A percentile compares a stretch with the other conserved stretches of the same genome.
Conservation (phyloP, 2,329 filamentous ascomycete species). For the Sphaerulina musiva region DNA sequence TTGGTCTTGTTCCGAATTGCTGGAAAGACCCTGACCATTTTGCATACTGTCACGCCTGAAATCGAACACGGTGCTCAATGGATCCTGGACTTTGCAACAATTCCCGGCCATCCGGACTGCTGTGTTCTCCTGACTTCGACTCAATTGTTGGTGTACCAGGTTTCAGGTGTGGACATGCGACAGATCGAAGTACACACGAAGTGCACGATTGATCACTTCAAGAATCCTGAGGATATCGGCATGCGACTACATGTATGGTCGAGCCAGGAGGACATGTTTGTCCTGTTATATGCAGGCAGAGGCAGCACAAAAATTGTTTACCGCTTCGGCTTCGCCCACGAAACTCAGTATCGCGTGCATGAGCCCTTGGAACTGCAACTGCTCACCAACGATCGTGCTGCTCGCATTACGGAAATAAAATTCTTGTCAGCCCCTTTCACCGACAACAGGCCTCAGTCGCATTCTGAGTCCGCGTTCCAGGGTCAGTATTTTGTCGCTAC, state of each 20-base stretch:
- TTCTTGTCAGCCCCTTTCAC: neutral
- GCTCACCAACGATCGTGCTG: neutral
- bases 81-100: conserved; percentile 54
- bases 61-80: conserved; percentile 34
- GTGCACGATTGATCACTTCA: conserved; percentile 50
- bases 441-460: neutral
- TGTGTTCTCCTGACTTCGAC: conserved; percentile 55
- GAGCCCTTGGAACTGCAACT: neutral
- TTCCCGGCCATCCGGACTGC: conserved; percentile 44
- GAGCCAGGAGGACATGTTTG: conserved; percentile 23
- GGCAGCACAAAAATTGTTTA: neutral
- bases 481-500: neutral
- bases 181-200: conserved; percentile 31
- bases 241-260: conserved; percentile 35
- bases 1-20: conserved; percentile 34
- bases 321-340: neutral
- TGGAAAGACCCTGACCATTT: conserved; percentile 14
- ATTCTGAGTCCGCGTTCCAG: neutral
- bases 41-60: conserved; percentile 29
- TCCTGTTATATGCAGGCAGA: neutral
- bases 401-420: neutral
- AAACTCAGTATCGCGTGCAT: neutral
- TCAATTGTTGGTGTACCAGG: conserved; percentile 39
- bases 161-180: conserved; percentile 14
- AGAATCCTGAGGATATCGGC: conserved; percentile 48